These are phyloP conservation scores for Candida ponderosae DNA, from an alignment of 805 yeast genomes.

Conservation along the genomic window DNA sequence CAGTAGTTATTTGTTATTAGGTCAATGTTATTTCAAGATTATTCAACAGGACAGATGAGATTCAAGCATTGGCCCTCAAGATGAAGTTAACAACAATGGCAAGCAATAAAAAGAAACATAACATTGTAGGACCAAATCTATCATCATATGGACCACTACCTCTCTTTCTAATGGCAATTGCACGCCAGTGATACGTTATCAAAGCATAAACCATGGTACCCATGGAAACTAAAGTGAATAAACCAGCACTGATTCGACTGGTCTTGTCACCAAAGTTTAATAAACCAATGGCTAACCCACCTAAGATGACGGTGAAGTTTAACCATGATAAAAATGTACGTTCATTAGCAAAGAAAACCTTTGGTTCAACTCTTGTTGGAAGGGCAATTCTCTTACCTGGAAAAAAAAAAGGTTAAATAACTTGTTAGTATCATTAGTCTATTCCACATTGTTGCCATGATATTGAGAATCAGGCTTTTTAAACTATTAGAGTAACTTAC, in stretches of 20 bases:
- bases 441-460: background rate
- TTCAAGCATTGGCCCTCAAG: conserved; percentile 68
- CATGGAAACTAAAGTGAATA: conserved; percentile 95
- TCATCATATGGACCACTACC: conserved; percentile 99
- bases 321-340: conserved; percentile 98
- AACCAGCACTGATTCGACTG: conserved; percentile 87
- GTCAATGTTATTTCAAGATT: conserved; percentile 24
- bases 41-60: too few species aligned
- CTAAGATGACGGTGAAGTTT: conserved; percentile 96
- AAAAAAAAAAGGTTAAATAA: background rate
- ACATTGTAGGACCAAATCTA: conserved; percentile 96
- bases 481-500: conserved; percentile 23
- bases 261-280: conserved; percentile 93
- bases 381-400: conserved; percentile 85
- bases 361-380: conserved; percentile 98
- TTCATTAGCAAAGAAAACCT: conserved; percentile 97
- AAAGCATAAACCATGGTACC: conserved; percentile 95
- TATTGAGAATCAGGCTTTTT: background rate
- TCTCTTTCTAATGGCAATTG: conserved; percentile 94
- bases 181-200: conserved; percentile 98
- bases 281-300: conserved; percentile 93
- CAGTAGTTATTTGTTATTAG: conserved; percentile 16
- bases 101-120: conserved; percentile 84
- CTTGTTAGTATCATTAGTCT: conserved; percentile 4
- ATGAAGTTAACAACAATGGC: conserved; percentile 93